A percentile compares a stretch with the other conserved stretches of the same genome.
These are phyloP conservation scores for Dendrobium catenatum DNA, from an alignment of 106 monocot species.

Conservation along the genomic window DNA sequence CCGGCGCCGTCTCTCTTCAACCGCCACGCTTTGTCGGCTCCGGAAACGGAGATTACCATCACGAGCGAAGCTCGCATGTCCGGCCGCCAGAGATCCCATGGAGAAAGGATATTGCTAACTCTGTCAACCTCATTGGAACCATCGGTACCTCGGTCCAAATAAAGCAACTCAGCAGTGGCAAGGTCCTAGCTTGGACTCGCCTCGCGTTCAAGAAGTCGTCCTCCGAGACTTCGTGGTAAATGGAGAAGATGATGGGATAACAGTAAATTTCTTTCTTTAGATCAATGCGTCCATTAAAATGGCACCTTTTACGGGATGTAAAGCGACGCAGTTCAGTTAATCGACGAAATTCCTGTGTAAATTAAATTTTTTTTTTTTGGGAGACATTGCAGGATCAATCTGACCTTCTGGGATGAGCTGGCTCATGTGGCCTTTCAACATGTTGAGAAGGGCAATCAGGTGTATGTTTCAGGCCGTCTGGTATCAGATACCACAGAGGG, in stretches of 20 bases:
- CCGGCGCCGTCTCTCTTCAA: background rate
- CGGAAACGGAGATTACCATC: background rate
- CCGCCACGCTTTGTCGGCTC: background rate
- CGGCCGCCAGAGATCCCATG: constrained; percentile 12
- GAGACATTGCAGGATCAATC: constrained; percentile 59
- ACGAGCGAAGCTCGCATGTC: background rate
- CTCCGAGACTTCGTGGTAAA: constrained; percentile 57
- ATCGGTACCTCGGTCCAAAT: constrained; percentile 60
- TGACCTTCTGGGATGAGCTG: constrained; percentile 87
- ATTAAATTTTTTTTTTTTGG: background rate
- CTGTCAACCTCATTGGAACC: constrained; percentile 58
- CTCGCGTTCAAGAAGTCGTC: constrained; percentile 62
- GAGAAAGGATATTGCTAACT: constrained; percentile 28
- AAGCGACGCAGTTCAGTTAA: background rate
- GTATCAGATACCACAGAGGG: constrained; percentile 62
- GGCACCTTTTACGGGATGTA: background rate
- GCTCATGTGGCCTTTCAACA: constrained; percentile 79
- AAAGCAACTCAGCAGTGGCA: constrained; percentile 66
- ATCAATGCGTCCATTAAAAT: background rate
- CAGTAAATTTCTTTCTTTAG: background rate
- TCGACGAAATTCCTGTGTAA: background rate
- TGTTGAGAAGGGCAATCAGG: constrained; percentile 67
- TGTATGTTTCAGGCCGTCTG: constrained; percentile 72
- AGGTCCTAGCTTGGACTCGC: constrained; percentile 70
- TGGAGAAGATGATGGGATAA: background rate